Percentiles rank a stretch among this genome's conserved stretches.
phyloP scores from a whole-genome alignment of 2,329 filamentous ascomycete species.

The Chaetomiaceae sp. region DNA sequence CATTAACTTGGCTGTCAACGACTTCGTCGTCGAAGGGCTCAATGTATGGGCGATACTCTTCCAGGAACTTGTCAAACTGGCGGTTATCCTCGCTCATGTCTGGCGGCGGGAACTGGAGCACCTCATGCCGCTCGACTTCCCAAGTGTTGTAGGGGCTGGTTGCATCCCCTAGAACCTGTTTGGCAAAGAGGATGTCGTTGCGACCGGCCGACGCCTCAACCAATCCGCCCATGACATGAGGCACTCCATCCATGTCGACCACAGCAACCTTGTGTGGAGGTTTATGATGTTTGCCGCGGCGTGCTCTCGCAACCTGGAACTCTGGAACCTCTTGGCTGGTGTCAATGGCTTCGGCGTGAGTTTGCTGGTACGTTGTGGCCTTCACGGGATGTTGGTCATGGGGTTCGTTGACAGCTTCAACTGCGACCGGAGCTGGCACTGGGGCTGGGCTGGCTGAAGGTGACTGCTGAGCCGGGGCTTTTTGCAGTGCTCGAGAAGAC shows the following conservation, averaged over 20 bases:
- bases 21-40: background rate
- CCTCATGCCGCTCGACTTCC: background rate
- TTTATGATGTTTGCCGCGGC: background rate
- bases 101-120: slow-evolving; percentile 6
- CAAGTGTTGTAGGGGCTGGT: background rate
- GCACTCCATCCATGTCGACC: slow-evolving; percentile 1
- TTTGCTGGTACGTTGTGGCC: background rate
- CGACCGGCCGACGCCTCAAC: background rate
- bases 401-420: background rate
- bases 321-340: background rate
- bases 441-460: background rate
- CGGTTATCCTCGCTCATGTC: slow-evolving; percentile 8
- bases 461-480: background rate
- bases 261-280: too few relatives aligned
- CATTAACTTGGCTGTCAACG: background rate
- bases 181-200: slow-evolving; percentile 3
- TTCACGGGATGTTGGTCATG: background rate
- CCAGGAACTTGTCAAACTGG: slow-evolving; percentile 9
- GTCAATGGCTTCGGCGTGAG: background rate
- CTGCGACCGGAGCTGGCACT: background rate
- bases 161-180: background rate
- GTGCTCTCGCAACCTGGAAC: background rate
- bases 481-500: background rate
- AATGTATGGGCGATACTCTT: background rate
- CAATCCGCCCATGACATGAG: slow-evolving; percentile 5